A percentile compares a stretch with the other conserved stretches of the same genome.
Conservation (phyloP, 768 basidiomycete genomes). For the Phlebiopsis gigantea region DNA sequence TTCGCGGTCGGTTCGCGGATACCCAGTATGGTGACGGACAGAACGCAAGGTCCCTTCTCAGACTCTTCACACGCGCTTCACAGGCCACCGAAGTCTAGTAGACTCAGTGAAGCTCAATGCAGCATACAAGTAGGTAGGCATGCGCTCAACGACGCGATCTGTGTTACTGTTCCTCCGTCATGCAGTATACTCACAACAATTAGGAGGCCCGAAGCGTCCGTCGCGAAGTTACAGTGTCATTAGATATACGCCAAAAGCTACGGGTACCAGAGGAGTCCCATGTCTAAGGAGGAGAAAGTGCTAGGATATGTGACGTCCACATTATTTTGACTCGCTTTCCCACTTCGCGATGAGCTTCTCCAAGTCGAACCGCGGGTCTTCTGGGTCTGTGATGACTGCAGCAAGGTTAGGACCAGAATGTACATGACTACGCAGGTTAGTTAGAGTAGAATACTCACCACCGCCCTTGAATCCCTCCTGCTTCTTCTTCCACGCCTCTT, state of each 20-base stretch:
- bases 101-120: neutral
- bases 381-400: constrained; percentile 87
- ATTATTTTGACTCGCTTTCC: constrained; percentile 52
- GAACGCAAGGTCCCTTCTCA: neutral
- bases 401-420: neutral
- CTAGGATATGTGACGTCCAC: constrained; percentile 1
- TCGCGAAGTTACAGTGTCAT: constrained; percentile 10
- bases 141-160: neutral
- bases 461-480: constrained; percentile 48
- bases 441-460: constrained; percentile 38
- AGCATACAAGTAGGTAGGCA: neutral
- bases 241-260: constrained; percentile 9
- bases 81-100: neutral
- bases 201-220: neutral
- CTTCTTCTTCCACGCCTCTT: constrained; percentile 86
- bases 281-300: constrained; percentile 7
- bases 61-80: constrained; percentile 14
- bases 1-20: neutral
- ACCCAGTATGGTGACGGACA: neutral
- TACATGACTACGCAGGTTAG: neutral
- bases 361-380: constrained; percentile 93
- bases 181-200: neutral
- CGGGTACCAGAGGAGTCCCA: constrained; percentile 1
- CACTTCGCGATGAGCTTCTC: constrained; percentile 81
- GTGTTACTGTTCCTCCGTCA: neutral